Base-by-base conservation (phyloP, 768 basidiomycete species). In the Lentinus tigrinus region DNA sequence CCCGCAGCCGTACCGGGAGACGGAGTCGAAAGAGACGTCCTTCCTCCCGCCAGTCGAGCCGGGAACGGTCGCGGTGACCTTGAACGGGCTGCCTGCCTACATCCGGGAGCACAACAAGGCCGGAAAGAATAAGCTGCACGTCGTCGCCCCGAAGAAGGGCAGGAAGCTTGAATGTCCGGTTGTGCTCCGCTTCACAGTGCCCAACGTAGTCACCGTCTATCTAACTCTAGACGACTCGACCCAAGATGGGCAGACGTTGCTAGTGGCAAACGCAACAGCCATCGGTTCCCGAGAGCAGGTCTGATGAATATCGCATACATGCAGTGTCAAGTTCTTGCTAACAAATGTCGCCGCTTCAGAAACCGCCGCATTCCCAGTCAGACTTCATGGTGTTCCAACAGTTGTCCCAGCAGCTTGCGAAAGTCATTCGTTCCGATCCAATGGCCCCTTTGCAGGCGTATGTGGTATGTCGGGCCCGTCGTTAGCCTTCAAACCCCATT, bases 241-340 rank as follows among this genome's bases (percentile, higher is more conserved):
- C 36, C 19, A 51, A 13, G 73, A 74, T 19, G 73, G 73, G 37
- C 42, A 56, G 46, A 40, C 48, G 63, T 72, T 85, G 38, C 62
- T 80, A 13, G 79, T 86, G 28, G 88, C 89, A 65, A 87, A 78
- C 54, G 77, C 88, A 43, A 78, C 84, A n/a, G 81, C 79, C 10
- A 89, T 91, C 69, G 89, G 87, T 6, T 84, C 90, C 23, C 76
- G 89, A 64, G 91, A 93, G 75, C 79, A 75, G 74, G 89, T 87
- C 61, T 51, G 77, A 19, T 17, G 16, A 6, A 23, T 34, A n/a
- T n/a, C n/a, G n/a, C n/a, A n/a, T 34, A 23, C 16, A 57, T 54
- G 51, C 28, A 26, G 26, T 42, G 38, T 46, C 38, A 42, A 21
- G 24, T 46, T 40, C 34, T 42, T 24, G 34, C 42, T 59, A 8